Evolutionary conservation across 2,329 filamentous ascomycete species (phyloP).

Genomic region (Penicillium brevicompactum): DNA sequence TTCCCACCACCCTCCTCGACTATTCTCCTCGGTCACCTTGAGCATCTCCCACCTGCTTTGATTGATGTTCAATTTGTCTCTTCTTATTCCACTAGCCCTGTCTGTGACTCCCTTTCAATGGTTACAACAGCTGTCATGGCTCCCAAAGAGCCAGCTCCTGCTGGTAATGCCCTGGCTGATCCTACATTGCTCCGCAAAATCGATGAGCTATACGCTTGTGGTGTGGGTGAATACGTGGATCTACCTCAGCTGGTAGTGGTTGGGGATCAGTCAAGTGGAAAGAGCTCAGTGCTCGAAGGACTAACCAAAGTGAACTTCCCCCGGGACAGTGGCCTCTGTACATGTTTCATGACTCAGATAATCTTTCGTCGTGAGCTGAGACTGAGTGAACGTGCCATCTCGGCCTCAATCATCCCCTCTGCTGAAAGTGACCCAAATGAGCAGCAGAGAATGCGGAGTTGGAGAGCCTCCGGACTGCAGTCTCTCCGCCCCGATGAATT

Average conservation of each 20-base stretch:
- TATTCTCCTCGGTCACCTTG: too few species aligned
- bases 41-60: too few species aligned
- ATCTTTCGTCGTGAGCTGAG: slow-evolving; percentile 38
- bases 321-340: slow-evolving; percentile 42
- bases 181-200: slow-evolving; percentile 35
- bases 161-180: slow-evolving; percentile 13
- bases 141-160: not conserved
- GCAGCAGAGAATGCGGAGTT: slow-evolving; percentile 23
- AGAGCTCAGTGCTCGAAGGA: slow-evolving; percentile 36
- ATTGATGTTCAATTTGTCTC: too few species aligned
- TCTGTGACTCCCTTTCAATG: too few species aligned
- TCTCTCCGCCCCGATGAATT: slow-evolving; percentile 17
- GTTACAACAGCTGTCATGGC: too few species aligned
- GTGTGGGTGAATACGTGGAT: slow-evolving; percentile 35
- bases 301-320: slow-evolving; percentile 45
- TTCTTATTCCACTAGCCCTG: too few species aligned
- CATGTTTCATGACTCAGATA: slow-evolving; percentile 51
- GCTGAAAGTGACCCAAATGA: slow-evolving; percentile 22
- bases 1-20: too few species aligned
- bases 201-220: slow-evolving; percentile 38
- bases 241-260: slow-evolving; percentile 41
- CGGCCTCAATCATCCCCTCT: slow-evolving; percentile 42
- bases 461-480: slow-evolving; percentile 13
- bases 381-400: slow-evolving; percentile 19
- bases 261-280: slow-evolving; percentile 46